Evolutionary conservation across 2,329 filamentous ascomycete species (phyloP).

Genomic region (Aciculosporium take): DNA sequence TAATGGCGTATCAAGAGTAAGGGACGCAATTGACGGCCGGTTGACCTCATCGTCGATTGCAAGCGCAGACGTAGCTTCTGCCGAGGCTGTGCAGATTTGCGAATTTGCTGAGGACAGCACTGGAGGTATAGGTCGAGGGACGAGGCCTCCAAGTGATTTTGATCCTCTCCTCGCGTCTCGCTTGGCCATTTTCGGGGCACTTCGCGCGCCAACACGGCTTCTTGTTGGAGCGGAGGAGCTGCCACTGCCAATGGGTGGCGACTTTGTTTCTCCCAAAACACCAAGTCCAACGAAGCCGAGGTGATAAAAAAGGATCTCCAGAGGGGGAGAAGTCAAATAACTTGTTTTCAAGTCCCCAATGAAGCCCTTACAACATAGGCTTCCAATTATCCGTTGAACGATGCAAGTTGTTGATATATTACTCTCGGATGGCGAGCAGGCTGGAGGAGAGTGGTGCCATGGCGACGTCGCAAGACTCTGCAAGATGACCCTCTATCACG

Average conservation of each 20-base stretch:
- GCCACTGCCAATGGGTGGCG: not conserved
- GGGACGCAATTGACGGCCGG: constrained; percentile 25
- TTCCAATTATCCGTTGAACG: not conserved
- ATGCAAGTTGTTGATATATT: not conserved
- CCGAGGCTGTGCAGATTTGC: constrained; percentile 20
- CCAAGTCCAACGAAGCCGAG: not conserved
- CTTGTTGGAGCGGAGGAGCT: not conserved
- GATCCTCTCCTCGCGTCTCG: constrained; percentile 11
- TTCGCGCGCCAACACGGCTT: not conserved
- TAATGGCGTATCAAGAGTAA: constrained; percentile 28
- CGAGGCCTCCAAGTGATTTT: constrained; percentile 10
- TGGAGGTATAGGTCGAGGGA: constrained; percentile 16
- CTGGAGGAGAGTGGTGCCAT: constrained; percentile 44
- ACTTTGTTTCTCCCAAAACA: not conserved
- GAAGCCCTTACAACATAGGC: not conserved
- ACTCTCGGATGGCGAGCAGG: constrained; percentile 15
- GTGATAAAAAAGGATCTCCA: not conserved
- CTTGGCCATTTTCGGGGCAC: constrained; percentile 12
- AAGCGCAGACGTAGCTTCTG: constrained; percentile 17
- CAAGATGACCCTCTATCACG: constrained; percentile 34
- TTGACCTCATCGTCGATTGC: constrained; percentile 28
- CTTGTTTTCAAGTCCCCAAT: not conserved
- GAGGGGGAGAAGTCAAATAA: not conserved
- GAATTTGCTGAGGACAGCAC: constrained; percentile 19
- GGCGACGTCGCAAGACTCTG: constrained; percentile 25